Conservation (phyloP, 2,329 filamentous ascomycete genomes). For the Aspergillus caelatus region DNA sequence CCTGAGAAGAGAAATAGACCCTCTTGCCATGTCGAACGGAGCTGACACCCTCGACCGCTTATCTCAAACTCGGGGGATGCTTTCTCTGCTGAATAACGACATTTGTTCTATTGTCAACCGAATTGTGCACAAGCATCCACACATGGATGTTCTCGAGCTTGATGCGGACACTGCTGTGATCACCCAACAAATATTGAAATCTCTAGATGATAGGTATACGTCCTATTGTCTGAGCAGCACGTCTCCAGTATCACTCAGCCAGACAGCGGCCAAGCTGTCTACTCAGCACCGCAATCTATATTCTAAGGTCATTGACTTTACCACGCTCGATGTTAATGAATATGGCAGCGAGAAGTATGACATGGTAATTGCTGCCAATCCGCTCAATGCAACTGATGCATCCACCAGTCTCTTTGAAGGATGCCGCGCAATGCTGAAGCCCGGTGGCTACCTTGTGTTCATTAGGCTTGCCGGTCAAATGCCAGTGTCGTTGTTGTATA, state of each 20-base stretch:
- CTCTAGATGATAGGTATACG: background rate
- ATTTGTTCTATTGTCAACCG: background rate
- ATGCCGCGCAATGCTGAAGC: background rate
- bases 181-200: background rate
- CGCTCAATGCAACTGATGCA: background rate
- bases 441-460: conserved; percentile 1
- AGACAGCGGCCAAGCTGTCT: background rate
- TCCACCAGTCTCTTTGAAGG: background rate
- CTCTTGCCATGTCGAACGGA: background rate
- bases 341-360: background rate
- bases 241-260: background rate
- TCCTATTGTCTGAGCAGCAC: background rate
- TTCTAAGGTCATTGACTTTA: background rate
- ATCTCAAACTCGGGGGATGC: background rate
- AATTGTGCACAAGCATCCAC: background rate
- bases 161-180: no score
- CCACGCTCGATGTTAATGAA: background rate
- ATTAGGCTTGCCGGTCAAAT: background rate
- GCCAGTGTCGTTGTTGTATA: background rate
- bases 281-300: background rate
- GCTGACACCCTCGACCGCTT: background rate
- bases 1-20: background rate
- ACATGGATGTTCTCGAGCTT: background rate
- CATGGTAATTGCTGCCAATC: conserved; percentile 1
- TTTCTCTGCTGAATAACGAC: background rate